phyloP scores from a whole-genome alignment of 345 rosid genomes.

The Ricinus communis region DNA sequence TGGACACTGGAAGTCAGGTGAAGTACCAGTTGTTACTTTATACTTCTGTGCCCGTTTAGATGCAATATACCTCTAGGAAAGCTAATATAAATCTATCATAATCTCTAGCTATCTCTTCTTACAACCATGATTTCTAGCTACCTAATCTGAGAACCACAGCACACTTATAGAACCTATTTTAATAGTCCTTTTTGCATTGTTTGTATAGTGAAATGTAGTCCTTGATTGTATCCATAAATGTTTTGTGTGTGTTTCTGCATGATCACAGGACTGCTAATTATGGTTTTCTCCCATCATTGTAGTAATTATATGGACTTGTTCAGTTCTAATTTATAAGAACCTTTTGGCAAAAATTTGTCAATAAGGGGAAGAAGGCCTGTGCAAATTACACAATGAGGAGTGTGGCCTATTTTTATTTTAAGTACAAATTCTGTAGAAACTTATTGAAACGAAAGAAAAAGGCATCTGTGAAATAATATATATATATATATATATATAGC shows the following conservation, averaged over 20 bases:
- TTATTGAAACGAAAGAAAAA: neutral
- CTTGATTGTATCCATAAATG: neutral
- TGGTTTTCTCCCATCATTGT: neutral
- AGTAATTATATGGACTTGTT: neutral
- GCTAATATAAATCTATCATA: neutral
- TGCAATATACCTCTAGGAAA: too few species aligned
- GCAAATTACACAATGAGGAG: neutral
- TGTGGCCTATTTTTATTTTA: neutral
- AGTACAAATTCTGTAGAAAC: neutral
- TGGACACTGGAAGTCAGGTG: slow-evolving; percentile 98
- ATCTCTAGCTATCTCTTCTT: neutral
- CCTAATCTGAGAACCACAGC: neutral
- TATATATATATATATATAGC: neutral
- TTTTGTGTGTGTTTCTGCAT: neutral
- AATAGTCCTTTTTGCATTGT: neutral
- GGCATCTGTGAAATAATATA: neutral
- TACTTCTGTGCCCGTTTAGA: neutral
- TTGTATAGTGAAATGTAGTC: neutral
- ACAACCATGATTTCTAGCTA: neutral
- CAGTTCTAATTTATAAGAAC: neutral
- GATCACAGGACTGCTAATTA: neutral
- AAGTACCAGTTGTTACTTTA: neutral
- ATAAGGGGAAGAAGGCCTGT: neutral
- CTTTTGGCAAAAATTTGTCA: neutral
- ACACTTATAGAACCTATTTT: neutral